These are phyloP conservation scores for Serpula lacrymans DNA, from an alignment of 768 basidiomycete genomes.

Conservation along the genomic window DNA sequence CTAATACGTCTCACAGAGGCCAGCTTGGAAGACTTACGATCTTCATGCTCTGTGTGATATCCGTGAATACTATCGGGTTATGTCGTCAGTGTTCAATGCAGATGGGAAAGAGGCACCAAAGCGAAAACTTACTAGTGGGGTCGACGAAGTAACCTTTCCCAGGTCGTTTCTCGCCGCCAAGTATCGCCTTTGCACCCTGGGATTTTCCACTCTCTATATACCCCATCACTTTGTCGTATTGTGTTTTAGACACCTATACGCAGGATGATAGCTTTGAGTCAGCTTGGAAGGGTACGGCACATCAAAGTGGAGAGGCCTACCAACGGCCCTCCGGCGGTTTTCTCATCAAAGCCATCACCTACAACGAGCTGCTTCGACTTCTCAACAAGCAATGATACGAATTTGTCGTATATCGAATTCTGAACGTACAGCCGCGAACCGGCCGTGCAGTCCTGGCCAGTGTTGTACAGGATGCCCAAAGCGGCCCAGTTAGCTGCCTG, in stretches of 20 bases:
- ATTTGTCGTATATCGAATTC: conserved; percentile 82
- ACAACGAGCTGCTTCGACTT: conserved; percentile 70
- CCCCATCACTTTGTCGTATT: conserved; percentile 82
- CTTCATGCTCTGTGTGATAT: conserved; percentile 78
- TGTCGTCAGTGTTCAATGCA: conserved; percentile 7
- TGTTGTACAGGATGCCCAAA: conserved; percentile 83
- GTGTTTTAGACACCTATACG: conserved; percentile 69
- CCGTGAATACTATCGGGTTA: conserved; percentile 64
- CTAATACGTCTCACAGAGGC: conserved; percentile 11
- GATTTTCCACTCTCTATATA: conserved; percentile 86
- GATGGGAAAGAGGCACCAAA: background rate
- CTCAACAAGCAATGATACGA: conserved; percentile 59
- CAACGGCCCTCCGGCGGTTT: conserved; percentile 77
- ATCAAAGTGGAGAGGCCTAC: conserved; percentile 39
- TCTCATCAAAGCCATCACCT: conserved; percentile 78
- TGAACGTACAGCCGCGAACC: conserved; percentile 91
- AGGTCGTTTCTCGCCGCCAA: conserved; percentile 78
- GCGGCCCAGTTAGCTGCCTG: conserved; percentile 83
- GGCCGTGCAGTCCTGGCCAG: conserved; percentile 92
- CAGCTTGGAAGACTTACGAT: conserved; percentile 52
- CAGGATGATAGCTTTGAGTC: background rate
- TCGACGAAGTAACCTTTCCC: conserved; percentile 86
- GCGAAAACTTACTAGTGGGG: conserved; percentile 68
- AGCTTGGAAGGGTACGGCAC: conserved; percentile 4
- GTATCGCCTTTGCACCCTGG: conserved; percentile 73